phyloP scores from a whole-genome alignment of 345 rosid species.

The Brassica juncea region DNA sequence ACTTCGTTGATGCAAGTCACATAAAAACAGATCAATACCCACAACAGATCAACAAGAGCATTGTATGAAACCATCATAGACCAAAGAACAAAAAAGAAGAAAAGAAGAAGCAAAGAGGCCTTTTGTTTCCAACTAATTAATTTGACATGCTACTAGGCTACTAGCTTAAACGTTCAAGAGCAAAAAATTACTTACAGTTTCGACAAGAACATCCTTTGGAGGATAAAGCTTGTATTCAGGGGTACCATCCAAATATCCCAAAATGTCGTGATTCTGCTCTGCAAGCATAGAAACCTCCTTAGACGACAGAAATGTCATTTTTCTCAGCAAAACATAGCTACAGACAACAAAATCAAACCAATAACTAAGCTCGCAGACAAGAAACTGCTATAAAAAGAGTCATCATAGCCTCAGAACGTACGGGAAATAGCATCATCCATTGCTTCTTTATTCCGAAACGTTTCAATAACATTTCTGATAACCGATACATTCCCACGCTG shows the following conservation, averaged over 20 bases:
- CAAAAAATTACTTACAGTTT: conserved; percentile 53
- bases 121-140: neutral
- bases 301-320: conserved; percentile 10
- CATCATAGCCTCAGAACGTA: conserved; percentile 39
- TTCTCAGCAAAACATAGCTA: conserved; percentile 10
- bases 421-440: conserved; percentile 33
- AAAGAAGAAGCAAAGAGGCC: neutral
- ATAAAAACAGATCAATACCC: conserved; percentile 33
- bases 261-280: conserved; percentile 43
- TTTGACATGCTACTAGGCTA: neutral
- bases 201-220: conserved; percentile 75
- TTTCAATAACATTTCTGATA: conserved; percentile 35
- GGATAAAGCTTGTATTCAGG: conserved; percentile 54
- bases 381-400: neutral
- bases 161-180: neutral
- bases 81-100: too few relatives aligned
- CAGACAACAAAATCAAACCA: neutral
- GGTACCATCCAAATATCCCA: conserved; percentile 38
- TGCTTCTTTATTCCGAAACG: conserved; percentile 3
- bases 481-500: neutral
- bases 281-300: conserved; percentile 44
- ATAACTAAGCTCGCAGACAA: neutral
- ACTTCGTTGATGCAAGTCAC: conserved; percentile 43
- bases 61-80: neutral
- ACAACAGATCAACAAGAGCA: conserved; percentile 5